Evolutionary conservation across 208 protist genomes (phyloP), one percentile per base, ranked within the genome.

Genomic region (Trypanosoma congolense): DNA sequence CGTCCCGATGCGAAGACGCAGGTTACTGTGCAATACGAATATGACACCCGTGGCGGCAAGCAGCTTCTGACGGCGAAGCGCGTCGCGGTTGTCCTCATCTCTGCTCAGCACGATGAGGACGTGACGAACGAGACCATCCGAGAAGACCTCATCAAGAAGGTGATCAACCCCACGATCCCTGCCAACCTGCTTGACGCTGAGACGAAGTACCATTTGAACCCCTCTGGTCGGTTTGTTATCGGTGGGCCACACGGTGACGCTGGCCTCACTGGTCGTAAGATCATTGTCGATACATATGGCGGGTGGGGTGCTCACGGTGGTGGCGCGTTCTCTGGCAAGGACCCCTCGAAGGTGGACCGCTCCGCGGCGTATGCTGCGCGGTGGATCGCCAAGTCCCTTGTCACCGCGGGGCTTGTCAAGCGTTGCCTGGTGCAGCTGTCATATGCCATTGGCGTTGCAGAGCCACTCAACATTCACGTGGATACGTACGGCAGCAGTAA

Each of bases 101-200:
- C 35, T 40, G 35, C 35, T n/a, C 35, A 40, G 35, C 35, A 40
- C 35, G 35, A 40, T 14, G 35, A 40, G 10, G 35, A 14, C 35
- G 35, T 40, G 35, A n/a, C 35, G 35, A 40, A 40, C 35, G 35
- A 40, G 35, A 40, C 35, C 10, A 40, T 40, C 35, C 35, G 35
- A 8, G 14, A 40, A 14, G 35, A 40, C 35, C 35, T 40, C 35
- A 40, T 14, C 10, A 14, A 40, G 10, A 40, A 40, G 35, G 35
- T 40, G 35, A 40, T 40, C 35, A 40, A 40, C 10, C 10, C 35
- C 14, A 14, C 14, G 35, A 40, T 40, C 35, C 35, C 35, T 14
- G 35, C 35, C 10, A 14, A 40, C 35, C 10, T 40, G 10, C 35
- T 40, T 14, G 35, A 40, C 35, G 35, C 35, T 8, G 35, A 40